Evolutionary conservation across 441 rosid species (phyloP).

Genomic region (Cnidoscolus chayamansa): DNA sequence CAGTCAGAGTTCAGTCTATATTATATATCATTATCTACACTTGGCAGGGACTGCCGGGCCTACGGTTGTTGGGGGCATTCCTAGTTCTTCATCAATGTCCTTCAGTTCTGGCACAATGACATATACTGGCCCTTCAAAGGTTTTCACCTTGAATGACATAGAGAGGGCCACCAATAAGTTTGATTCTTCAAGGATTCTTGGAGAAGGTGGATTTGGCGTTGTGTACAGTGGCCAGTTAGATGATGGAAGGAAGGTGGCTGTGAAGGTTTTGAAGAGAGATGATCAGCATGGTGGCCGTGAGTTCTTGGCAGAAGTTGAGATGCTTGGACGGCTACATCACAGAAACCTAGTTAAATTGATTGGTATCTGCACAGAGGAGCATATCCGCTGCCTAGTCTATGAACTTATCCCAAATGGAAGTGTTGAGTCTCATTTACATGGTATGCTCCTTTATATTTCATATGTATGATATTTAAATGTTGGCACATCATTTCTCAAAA

Average conservation of each 20-base stretch:
- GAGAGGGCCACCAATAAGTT: slow-evolving; percentile 58
- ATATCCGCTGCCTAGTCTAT: slow-evolving; percentile 55
- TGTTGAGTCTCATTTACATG: slow-evolving; percentile 70
- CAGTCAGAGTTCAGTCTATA: not conserved
- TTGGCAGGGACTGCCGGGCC: slow-evolving; percentile 37
- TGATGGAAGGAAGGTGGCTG: slow-evolving; percentile 62
- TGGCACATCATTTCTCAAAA: not conserved
- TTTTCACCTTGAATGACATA: slow-evolving; percentile 45
- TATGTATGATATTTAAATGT: not conserved
- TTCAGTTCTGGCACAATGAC: slow-evolving; percentile 45
- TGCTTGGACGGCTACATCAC: slow-evolving; percentile 79
- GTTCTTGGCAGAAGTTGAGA: slow-evolving; percentile 74
- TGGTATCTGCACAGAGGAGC: slow-evolving; percentile 53
- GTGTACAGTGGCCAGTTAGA: slow-evolving; percentile 58
- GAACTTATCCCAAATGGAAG: slow-evolving; percentile 80
- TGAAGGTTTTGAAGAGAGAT: slow-evolving; percentile 64
- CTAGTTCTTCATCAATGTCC: slow-evolving; percentile 36
- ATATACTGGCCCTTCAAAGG: slow-evolving; percentile 57
- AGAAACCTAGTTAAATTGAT: slow-evolving; percentile 64
- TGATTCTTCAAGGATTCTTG: slow-evolving; percentile 46
- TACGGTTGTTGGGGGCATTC: slow-evolving; percentile 27
- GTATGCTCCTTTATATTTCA: slow-evolving; percentile 27
- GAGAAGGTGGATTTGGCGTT: slow-evolving; percentile 78
- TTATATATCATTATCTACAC: slow-evolving; percentile 1
- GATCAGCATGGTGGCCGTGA: slow-evolving; percentile 63